Evolutionary conservation across 2,329 filamentous ascomycete species (phyloP).

Genomic region (Trichoderma arundinaceum): DNA sequence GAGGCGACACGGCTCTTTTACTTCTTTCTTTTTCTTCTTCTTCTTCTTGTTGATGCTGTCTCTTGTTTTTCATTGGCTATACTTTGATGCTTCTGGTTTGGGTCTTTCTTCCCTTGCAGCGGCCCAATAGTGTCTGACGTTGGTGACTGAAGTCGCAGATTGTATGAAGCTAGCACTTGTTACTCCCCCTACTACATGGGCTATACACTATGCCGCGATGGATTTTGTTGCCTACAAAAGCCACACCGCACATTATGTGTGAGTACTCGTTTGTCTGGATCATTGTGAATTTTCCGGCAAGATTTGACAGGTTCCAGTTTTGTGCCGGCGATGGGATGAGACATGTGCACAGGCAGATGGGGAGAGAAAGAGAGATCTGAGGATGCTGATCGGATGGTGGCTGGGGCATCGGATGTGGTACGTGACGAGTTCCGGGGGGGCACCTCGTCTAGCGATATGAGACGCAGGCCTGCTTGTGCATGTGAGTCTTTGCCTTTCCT

Average conservation of each 20-base stretch:
- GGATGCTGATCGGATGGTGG: constrained; percentile 15
- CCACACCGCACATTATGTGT: no score
- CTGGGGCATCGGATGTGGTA: constrained; percentile 16
- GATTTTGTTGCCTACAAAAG: no score
- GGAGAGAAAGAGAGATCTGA: constrained; percentile 5
- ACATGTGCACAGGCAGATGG: neutral
- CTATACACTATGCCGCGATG: no score
- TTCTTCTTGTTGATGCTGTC: neutral
- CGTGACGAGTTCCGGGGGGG: neutral
- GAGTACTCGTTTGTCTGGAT: neutral
- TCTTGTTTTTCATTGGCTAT: neutral
- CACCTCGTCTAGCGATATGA: neutral
- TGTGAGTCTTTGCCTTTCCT: no score
- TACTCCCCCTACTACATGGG: no score
- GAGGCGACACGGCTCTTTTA: neutral
- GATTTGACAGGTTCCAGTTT: no score
- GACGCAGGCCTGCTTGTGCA: no score
- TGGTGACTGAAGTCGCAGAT: no score
- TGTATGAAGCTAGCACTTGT: no score
- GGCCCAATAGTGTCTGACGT: neutral
- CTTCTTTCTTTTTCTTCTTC: neutral
- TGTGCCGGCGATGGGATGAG: neutral
- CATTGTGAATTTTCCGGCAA: neutral
- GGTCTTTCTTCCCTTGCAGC: neutral
- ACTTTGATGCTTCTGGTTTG: neutral